phyloP scores from a whole-genome alignment of 75 land plant genomes.

The Selaginella moellendorffii region DNA sequence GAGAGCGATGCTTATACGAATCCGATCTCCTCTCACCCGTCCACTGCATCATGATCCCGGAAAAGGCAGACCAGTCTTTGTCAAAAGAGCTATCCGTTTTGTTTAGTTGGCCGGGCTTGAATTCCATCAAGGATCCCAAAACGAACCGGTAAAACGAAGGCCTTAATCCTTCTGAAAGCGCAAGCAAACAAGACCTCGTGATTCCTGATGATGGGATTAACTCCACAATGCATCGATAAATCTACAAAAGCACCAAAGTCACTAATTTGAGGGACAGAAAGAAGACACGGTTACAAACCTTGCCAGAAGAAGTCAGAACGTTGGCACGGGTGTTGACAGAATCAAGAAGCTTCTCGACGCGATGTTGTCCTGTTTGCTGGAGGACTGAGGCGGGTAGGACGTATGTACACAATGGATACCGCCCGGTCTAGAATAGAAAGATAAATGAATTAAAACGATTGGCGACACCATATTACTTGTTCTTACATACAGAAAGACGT shows the following conservation, averaged over 20 bases:
- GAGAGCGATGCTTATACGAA: neutral
- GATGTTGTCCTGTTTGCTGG: neutral
- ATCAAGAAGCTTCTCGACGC: neutral
- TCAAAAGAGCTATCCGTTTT: constrained; percentile 25
- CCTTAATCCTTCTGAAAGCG: constrained; percentile 72
- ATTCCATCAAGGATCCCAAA: constrained; percentile 45
- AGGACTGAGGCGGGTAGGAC: neutral
- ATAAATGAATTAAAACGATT: neutral
- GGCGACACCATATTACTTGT: no score
- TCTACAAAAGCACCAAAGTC: constrained; percentile 33
- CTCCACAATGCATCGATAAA: constrained; percentile 62
- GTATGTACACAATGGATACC: neutral
- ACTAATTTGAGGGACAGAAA: neutral
- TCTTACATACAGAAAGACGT: constrained; percentile 62
- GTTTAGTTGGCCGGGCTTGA: constrained; percentile 10
- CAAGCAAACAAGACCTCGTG: constrained; percentile 52
- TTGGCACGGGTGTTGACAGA: neutral
- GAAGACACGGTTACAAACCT: no score
- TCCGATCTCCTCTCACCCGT: constrained; percentile 5
- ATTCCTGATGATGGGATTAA: constrained; percentile 51
- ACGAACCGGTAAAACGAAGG: constrained; percentile 40
- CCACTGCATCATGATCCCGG: constrained; percentile 29
- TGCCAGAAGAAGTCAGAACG: neutral
- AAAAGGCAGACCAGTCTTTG: constrained; percentile 72
- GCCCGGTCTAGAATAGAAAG: neutral